phyloP scores from a whole-genome alignment of 2,329 filamentous ascomycete species.

The Colletotrichum filicis region DNA sequence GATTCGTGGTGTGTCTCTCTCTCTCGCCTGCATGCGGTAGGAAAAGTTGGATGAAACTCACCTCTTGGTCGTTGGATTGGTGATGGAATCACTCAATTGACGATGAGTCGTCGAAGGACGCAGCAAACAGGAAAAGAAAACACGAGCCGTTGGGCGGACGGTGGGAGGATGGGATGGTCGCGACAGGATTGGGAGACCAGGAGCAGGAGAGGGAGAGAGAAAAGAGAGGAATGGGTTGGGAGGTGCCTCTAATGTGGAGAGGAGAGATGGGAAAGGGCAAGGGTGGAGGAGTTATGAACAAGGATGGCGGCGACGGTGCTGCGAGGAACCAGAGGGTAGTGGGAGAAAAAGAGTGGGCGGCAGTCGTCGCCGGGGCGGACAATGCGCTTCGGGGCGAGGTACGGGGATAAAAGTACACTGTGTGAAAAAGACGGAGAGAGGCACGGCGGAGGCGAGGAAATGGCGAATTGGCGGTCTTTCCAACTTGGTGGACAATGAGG shows the following conservation, averaged over 20 bases:
- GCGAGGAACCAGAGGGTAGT: constrained; percentile 24
- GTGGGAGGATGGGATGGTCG: constrained; percentile 37
- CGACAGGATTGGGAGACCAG: constrained; percentile 34
- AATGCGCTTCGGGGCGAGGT: constrained; percentile 24
- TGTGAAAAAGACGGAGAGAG: neutral
- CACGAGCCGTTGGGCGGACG: constrained; percentile 33
- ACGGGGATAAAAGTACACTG: constrained; percentile 8
- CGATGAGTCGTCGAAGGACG: constrained; percentile 25
- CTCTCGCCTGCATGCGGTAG: neutral
- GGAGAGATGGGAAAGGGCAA: constrained; percentile 34
- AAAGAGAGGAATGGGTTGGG: constrained; percentile 38
- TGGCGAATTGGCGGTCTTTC: neutral
- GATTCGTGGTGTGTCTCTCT: neutral
- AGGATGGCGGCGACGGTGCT: constrained; percentile 24
- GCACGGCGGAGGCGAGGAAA: neutral
- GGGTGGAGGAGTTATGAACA: constrained; percentile 32
- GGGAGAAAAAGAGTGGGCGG: constrained; percentile 20
- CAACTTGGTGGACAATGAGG: neutral
- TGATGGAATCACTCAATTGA: constrained; percentile 25
- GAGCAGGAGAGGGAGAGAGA: constrained; percentile 35
- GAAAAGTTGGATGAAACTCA: constrained; percentile 1
- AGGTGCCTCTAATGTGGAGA: constrained; percentile 38
- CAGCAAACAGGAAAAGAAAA: constrained; percentile 37
- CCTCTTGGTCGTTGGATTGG: constrained; percentile 20
- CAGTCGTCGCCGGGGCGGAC: constrained; percentile 29